These are phyloP conservation scores for Aspergillus sp. DNA, from an alignment of 2,329 filamentous ascomycete genomes.

Conservation along the genomic window DNA sequence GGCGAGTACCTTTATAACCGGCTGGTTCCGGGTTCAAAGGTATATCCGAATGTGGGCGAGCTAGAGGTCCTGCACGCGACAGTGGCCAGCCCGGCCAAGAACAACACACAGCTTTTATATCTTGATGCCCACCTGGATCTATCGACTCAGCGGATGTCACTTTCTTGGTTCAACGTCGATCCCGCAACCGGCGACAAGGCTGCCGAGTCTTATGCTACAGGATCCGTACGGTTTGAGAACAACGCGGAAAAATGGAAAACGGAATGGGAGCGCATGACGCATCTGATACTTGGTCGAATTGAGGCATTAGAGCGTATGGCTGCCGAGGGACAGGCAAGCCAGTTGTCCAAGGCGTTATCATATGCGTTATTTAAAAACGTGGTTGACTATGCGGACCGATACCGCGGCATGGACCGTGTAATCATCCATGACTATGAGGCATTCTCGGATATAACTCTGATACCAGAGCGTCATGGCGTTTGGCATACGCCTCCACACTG, in stretches of 20 bases:
- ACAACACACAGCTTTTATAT: background rate
- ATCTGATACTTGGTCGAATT: conserved; percentile 6
- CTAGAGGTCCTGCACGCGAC: conserved; percentile 7
- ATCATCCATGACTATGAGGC: conserved; percentile 9
- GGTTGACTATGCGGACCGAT: conserved; percentile 8
- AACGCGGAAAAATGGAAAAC: background rate
- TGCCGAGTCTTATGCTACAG: conserved; percentile 2
- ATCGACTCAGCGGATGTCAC: background rate
- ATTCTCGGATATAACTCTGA: conserved; percentile 5
- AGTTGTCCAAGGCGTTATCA: conserved; percentile 6
- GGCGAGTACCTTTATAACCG: conserved; percentile 6
- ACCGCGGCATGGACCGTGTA: conserved; percentile 9
- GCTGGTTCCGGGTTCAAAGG: background rate
- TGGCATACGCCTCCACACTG: conserved; percentile 36
- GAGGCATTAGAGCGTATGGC: conserved; percentile 5
- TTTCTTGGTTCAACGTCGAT: conserved; percentile 6
- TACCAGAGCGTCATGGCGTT: conserved; percentile 18
- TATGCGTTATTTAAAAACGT: conserved; percentile 10
- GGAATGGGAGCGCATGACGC: conserved; percentile 7
- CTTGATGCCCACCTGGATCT: conserved; percentile 4
- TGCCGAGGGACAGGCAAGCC: background rate
- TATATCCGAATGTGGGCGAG: conserved; percentile 1
- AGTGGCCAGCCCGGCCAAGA: conserved; percentile 3
- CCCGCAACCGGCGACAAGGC: background rate
- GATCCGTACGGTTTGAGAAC: background rate